Evolutionary conservation across 148 eudicot genomes (phyloP), one percentile per base, ranked within the genome.

Genomic region (Limonium bicolor): DNA sequence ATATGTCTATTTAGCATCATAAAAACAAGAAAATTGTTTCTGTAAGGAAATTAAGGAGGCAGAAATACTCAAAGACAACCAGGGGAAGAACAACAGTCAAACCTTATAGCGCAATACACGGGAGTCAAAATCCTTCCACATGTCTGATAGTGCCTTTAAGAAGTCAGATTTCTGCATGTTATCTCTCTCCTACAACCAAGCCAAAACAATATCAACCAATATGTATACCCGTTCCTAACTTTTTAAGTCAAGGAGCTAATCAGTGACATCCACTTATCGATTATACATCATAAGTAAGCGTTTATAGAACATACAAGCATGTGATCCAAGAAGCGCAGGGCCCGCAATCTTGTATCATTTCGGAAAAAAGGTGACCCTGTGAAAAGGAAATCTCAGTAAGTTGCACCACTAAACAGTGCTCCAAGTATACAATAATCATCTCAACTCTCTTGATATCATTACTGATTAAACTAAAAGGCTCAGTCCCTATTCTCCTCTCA

Each of bases 61-160:
- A 27, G 3, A 38, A 21, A 10, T 24, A 35, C 20, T 19, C n/a
- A 48, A 40, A 32, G 34, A 19, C n/a, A 36, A 11, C 23, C 22
- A 38, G 38, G 30, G 14, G 27, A 51, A 41, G 27, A 34, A 39
- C 36, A 43, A 34, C 22, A 63, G 48, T 44, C 88, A 58, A 56
- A 90, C 99, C 99, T 90, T 90, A 52, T 84, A 90, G 46, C 95
- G 95, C 80, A 90, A 58, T 25, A 90, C 87, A 60, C 99, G 86
- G 45, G 87, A 61, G 54, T 90, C 99, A 60, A 90, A 90, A 73
- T 90, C 99, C 44, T 90, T 90, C 99, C 99, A 90, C 99, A 90
- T 84, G 51, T 80, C 95, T 4, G 85, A 69, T 56, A 90, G 68
- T 5, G 99, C 99, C 67, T 85, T 90, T 27, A 90, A 51, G 58